Percentiles rank a stretch among this genome's conserved stretches.
Evolutionary conservation across 371 early-diverging fungal genomes (phyloP).

Genomic region (Haplosporangium sp.): DNA sequence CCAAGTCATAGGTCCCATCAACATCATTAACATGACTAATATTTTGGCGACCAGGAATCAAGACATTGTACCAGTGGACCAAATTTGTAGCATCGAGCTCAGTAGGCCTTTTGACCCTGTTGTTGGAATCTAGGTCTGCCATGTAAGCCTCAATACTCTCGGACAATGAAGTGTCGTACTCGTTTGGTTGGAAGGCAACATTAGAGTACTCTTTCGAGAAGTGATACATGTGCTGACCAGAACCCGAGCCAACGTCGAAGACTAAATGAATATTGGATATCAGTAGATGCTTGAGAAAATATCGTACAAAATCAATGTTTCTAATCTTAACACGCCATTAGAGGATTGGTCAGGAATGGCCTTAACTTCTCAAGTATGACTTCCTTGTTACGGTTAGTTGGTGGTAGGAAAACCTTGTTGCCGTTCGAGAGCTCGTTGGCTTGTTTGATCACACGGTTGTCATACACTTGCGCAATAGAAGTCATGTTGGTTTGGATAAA

Average conservation of each 20-base stretch:
- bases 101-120: constrained; percentile 5
- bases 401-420: constrained; percentile 26
- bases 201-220: constrained; percentile 16
- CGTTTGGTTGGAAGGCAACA: constrained; percentile 25
- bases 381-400: constrained; percentile 25
- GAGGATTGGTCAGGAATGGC: constrained; percentile 10
- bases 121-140: not conserved
- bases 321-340: no score
- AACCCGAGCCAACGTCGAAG: constrained; percentile 26
- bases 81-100: constrained; percentile 23
- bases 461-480: constrained; percentile 7
- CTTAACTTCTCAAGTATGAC: constrained; percentile 17
- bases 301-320: no score
- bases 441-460: constrained; percentile 12
- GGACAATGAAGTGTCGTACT: constrained; percentile 27
- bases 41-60: not conserved
- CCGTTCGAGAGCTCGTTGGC: constrained; percentile 20
- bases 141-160: constrained; percentile 21
- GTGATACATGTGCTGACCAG: constrained; percentile 22
- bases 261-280: not conserved
- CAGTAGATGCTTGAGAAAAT: not conserved
- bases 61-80: constrained; percentile 16
- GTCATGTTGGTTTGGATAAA: not conserved
- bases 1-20: constrained; percentile 11
- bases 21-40: no score